Conservation (phyloP, 345 rosid species). For the Anacardium occidentale region DNA sequence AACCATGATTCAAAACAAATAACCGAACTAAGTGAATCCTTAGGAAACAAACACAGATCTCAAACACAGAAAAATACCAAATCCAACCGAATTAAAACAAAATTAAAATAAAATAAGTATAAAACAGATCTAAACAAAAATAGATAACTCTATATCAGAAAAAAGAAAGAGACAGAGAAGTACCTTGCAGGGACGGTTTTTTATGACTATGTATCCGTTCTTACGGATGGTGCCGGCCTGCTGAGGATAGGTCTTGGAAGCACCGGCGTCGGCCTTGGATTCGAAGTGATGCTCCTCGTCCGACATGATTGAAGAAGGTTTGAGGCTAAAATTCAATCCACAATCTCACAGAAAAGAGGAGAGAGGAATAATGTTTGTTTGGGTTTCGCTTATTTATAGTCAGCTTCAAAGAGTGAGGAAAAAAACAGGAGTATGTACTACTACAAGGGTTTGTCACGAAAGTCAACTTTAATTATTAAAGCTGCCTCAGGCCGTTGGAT, state of each 20-base stretch:
- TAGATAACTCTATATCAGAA: background rate
- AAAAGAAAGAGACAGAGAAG: background rate
- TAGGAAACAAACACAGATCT: background rate
- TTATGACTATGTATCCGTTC: conserved; percentile 59
- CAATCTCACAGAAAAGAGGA: background rate
- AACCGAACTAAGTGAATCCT: background rate
- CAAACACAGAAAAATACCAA: background rate
- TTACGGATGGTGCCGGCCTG: conserved; percentile 75
- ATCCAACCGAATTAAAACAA: background rate
- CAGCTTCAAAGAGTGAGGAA: background rate
- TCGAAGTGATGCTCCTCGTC: conserved; percentile 73
- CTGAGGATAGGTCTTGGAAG: conserved; percentile 66
- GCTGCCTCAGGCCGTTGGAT: conserved; percentile 26
- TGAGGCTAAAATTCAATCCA: background rate
- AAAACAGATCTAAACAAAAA: background rate
- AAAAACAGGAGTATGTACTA: background rate
- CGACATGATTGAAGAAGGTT: conserved; percentile 34
- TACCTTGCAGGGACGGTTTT: conserved; percentile 66
- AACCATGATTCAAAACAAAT: background rate
- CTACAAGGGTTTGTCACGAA: conserved; percentile 4
- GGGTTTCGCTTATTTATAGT: conserved; percentile 6
- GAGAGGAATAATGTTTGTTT: background rate
- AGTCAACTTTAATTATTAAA: background rate
- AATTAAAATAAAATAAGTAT: background rate
- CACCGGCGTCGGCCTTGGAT: conserved; percentile 69